A percentile compares a stretch with the other conserved stretches of the same genome.
Conservation (phyloP, 139 green algal species). For the Chlamydomonas schloesseri region DNA sequence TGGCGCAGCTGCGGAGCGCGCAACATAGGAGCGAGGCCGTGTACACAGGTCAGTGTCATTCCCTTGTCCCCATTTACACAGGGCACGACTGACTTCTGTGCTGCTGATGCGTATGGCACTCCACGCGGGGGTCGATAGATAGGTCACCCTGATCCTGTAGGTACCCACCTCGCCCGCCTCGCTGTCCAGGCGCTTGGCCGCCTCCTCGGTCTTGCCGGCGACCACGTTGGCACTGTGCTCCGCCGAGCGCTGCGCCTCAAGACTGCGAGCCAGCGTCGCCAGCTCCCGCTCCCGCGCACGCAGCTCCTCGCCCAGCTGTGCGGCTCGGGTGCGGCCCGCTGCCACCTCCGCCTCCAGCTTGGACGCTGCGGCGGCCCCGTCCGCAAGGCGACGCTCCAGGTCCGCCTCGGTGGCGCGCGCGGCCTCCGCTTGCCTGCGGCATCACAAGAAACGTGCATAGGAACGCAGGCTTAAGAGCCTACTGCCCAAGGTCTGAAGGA, state of each 20-base stretch:
- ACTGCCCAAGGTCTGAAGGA: too few relatives aligned
- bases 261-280: not conserved
- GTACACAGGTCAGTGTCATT: too few relatives aligned
- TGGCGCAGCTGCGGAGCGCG: conserved; percentile 14
- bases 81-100: too few relatives aligned
- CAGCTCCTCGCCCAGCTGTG: conserved; percentile 24
- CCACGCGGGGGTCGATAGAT: too few relatives aligned
- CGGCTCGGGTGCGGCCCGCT: not conserved
- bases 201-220: conserved; percentile 26
- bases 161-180: conserved; percentile 10
- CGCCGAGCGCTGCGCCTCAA: not conserved
- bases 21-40: too few relatives aligned
- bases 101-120: too few relatives aligned
- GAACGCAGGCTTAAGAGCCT: too few relatives aligned
- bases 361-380: not conserved
- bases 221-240: conserved; percentile 12
- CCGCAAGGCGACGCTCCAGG: not conserved
- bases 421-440: conserved; percentile 6
- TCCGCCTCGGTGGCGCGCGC: conserved; percentile 46
- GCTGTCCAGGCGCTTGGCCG: conserved; percentile 22
- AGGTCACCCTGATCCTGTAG: too few relatives aligned
- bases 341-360: conserved; percentile 23
- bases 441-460: too few relatives aligned
- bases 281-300: conserved; percentile 18
- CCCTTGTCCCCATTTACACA: too few relatives aligned